Evolutionary conservation across 768 basidiomycete species (phyloP), one percentile per base, ranked within the genome.

Genomic region (Omphalotus guepiniiformis): DNA sequence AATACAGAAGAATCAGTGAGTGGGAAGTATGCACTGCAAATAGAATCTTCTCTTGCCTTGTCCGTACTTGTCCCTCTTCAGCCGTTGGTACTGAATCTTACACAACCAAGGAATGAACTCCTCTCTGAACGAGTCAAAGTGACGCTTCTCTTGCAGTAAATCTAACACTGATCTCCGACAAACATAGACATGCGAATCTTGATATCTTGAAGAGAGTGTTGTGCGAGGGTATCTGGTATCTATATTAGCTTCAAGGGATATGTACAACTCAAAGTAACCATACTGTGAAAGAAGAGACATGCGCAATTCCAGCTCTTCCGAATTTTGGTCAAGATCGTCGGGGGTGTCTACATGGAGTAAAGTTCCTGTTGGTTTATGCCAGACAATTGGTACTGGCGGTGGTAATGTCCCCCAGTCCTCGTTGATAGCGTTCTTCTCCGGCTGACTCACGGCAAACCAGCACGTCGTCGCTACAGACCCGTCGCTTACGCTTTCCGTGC

Each of bases 21-120:
- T n/a, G 16, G 21, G 22, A 11, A 15, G 13, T 27, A 29, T 8
- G 4, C 21, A 25, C 2, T 6, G 23, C 30, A 43, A 9, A 12
- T 9, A 28, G 4, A 29, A 3, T 13, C 37, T n/a, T 29, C 15
- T 50, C 64, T 50, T 58, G 86, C 87, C 65, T 51, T 67, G 64
- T 26, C 70, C 76, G 53, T 87, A 88, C 64, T 81, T 85, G 39
- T 63, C 65, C 53, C 71, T 70, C 55, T 80, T 83, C 13, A 73
- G 71, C 8, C 70, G 68, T 49, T 83, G 83, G 61, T 92, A 92
- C 52, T 89, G 88, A 5, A 88, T 69, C 60, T 90, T 93, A 67
- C 91, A 88, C 47, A 96, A 60, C 90, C 93, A 96, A 0, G 94
- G 94, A 9, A 97, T 62, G 57, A 96, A 89, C 50, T 96, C 92